Evolutionary conservation across 257 asterid species (phyloP).

Genomic region (Jasminum sambac): DNA sequence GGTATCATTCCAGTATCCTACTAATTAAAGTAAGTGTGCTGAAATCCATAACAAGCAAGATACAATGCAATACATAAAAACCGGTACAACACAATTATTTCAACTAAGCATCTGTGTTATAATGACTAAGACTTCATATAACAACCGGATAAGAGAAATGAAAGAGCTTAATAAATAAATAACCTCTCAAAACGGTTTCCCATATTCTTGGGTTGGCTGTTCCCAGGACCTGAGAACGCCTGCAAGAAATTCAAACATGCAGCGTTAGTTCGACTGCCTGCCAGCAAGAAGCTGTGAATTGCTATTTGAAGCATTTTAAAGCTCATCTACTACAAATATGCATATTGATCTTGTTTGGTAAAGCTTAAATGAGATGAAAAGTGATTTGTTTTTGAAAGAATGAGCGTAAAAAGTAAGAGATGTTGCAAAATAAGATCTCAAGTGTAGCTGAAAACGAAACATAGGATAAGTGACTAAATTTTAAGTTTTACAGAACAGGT

Average conservation of each 20-base stretch:
- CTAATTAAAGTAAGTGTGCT: background rate
- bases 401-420: too few relatives aligned
- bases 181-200: slow-evolving; percentile 60
- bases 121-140: background rate
- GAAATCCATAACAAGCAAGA: background rate
- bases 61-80: background rate
- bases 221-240: slow-evolving; percentile 73
- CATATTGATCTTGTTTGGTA: too few relatives aligned
- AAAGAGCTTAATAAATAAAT: slow-evolving; percentile 15
- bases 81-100: background rate
- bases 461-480: too few relatives aligned
- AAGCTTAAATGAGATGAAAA: too few relatives aligned
- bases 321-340: background rate
- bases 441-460: too few relatives aligned
- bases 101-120: background rate
- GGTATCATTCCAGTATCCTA: background rate
- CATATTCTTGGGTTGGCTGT: slow-evolving; percentile 66
- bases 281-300: slow-evolving; percentile 3
- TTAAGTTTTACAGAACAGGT: too few relatives aligned
- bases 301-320: background rate
- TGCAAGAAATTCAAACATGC: slow-evolving; percentile 28
- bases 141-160: background rate
- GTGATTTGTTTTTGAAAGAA: too few relatives aligned
- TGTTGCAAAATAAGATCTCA: too few relatives aligned
- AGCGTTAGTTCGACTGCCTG: slow-evolving; percentile 5